Evolutionary conservation across 176 grass and related monocot species (phyloP).

Genomic region (Zizania latifolia): DNA sequence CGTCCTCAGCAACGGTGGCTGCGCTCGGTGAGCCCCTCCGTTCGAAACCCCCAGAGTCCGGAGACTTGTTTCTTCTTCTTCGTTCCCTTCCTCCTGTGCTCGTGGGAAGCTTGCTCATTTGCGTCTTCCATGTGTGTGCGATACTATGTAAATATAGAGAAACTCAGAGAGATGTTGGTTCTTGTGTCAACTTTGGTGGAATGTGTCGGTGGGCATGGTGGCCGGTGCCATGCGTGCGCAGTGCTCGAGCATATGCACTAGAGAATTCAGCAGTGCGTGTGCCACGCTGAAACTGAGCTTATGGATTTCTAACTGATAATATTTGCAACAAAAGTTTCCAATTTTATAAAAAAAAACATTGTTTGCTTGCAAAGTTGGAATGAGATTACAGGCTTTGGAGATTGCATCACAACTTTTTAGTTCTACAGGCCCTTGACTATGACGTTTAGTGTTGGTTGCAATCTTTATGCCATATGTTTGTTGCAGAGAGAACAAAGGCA

Average conservation of each 20-base stretch:
- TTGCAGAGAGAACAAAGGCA: slow-evolving; percentile 31
- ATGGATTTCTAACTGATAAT: not conserved
- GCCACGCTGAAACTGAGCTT: not conserved
- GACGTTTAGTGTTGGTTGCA: not conserved
- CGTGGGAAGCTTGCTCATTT: not conserved
- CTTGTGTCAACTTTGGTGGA: not conserved
- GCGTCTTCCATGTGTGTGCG: no score
- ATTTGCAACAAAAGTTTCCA: not conserved
- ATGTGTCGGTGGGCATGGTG: not conserved
- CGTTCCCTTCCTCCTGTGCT: not conserved
- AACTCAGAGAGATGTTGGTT: no score
- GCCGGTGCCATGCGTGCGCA: not conserved
- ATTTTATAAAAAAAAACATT: not conserved
- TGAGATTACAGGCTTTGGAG: not conserved
- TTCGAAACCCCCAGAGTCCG: not conserved
- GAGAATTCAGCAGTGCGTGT: not conserved
- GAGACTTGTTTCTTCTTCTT: not conserved
- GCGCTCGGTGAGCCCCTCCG: not conserved
- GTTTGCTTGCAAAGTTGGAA: not conserved
- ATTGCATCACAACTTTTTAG: not conserved
- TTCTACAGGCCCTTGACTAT: not conserved
- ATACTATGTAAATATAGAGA: no score
- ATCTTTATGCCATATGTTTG: slow-evolving; percentile 2
- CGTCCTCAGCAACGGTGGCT: not conserved
- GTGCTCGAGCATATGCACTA: not conserved